Base-by-base conservation (phyloP, 768 basidiomycete species). In the Lentinula aciculospora region DNA sequence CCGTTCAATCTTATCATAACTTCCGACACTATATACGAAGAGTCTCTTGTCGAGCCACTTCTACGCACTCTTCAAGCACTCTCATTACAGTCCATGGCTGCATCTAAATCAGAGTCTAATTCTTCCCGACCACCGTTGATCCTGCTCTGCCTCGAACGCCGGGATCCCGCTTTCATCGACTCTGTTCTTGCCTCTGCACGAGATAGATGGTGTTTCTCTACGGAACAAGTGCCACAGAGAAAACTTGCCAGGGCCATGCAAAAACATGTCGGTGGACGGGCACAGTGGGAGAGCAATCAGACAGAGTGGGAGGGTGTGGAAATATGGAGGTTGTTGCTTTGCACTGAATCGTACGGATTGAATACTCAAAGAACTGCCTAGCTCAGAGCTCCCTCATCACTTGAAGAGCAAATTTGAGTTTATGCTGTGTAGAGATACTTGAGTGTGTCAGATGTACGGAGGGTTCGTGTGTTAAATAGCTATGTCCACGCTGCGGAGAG, bases 291-390 rank as follows among this genome's bases (percentile, higher is more conserved):
- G 12, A 28, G 17, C 9, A 31, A 45, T 56, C 76, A 71, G 64
- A 77, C 78, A 5, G 91, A 92, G 53, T 94, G 91, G 89, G 88
- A 87, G 23, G 89, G 80, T 3, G 76, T 94, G 25, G 90, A 94
- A 71, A 76, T 95, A 44, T 94, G 89, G 89, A 86, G 81, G 66
- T 69, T 85, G 40, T 69, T 64, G 58, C 63, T 74, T 44, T 19
- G 42, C 4, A 34, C 32, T 34, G 32, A 34, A 34, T 32, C 6
- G 1, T 32, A 32, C 32, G 32, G 3, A 32, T 32, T 12, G 3
- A n/a, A n/a, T n/a, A n/a, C n/a, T 34, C 32, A 13, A 34, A 34
- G 4, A 34, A 34, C 32, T 34, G 32, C 9, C 32, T 34, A 9
- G 32, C n/a, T n/a, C n/a, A n/a, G n/a, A n/a, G n/a, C n/a, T n/a